Conservation (phyloP, 352 stramenopile genomes). For the Plasmopara viticola region DNA sequence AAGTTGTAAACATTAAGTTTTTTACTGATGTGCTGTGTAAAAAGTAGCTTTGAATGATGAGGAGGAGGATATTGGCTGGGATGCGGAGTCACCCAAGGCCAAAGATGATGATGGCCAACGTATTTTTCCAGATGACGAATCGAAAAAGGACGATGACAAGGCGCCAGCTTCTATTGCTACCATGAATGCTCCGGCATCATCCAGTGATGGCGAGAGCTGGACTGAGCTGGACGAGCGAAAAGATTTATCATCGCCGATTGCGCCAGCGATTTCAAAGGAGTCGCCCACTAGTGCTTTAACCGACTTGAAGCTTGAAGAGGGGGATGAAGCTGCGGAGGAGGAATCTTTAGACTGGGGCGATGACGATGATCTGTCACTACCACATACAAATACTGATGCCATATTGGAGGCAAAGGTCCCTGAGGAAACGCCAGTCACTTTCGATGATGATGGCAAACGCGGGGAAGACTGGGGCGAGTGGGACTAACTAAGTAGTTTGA, state of each 20-base stretch:
- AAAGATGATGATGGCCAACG: conserved; percentile 30
- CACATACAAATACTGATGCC: conserved; percentile 15
- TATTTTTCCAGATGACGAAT: conserved; percentile 43
- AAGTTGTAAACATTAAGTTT: not conserved
- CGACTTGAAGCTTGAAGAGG: conserved; percentile 30
- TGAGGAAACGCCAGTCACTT: conserved; percentile 11
- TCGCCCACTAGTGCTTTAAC: conserved; percentile 14
- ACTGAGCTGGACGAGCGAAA: conserved; percentile 61
- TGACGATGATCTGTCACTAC: conserved; percentile 34
- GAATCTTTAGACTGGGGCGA: conserved; percentile 63
- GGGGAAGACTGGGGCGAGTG: conserved; percentile 67
- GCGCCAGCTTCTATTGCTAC: conserved; percentile 3
- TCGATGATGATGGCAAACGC: conserved; percentile 33
- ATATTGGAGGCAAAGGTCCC: conserved; percentile 9
- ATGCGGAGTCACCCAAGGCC: conserved; percentile 50
- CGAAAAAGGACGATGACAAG: conserved; percentile 32
- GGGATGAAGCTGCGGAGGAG: conserved; percentile 29
- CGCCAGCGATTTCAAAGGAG: conserved; percentile 30
- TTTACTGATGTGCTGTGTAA: conserved; percentile 2
- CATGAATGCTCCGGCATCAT: conserved; percentile 25
- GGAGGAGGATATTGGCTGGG: conserved; percentile 67
- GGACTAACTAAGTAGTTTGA: conserved; percentile 33
- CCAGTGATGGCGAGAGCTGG: conserved; percentile 59
- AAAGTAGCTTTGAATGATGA: conserved; percentile 43
- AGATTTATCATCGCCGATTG: conserved; percentile 43